Conservation (phyloP, 352 stramenopile species). For the Pythium rishiriense region DNA sequence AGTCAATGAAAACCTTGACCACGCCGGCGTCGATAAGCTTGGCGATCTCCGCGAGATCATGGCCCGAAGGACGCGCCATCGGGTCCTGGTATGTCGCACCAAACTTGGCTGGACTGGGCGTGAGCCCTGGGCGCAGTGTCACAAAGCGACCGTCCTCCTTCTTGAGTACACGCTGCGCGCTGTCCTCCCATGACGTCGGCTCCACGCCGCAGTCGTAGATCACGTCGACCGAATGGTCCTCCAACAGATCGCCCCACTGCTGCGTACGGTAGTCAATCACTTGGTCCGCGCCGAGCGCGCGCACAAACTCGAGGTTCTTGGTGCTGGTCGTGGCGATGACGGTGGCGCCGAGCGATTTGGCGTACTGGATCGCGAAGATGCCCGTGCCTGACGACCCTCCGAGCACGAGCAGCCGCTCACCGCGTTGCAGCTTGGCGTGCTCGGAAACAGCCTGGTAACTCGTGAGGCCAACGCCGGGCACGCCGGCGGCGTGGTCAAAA, state of each 20-base stretch:
- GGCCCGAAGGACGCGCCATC: slow-evolving; percentile 21
- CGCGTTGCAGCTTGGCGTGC: slow-evolving; percentile 35
- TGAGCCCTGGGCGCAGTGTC: slow-evolving; percentile 9
- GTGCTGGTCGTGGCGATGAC: slow-evolving; percentile 37
- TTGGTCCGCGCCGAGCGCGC: slow-evolving; percentile 38
- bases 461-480: slow-evolving; percentile 40
- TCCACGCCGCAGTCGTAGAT: slow-evolving; percentile 28
- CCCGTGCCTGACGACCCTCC: slow-evolving; percentile 40
- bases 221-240: slow-evolving; percentile 13
- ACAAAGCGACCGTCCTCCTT: slow-evolving; percentile 1
- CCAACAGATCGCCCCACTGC: slow-evolving; percentile 22
- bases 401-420: slow-evolving; percentile 43
- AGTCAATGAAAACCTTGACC: slow-evolving; percentile 26
- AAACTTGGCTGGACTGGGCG: slow-evolving; percentile 9
- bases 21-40: slow-evolving; percentile 30
- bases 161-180: slow-evolving; percentile 30
- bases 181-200: slow-evolving; percentile 34
- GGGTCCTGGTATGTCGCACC: slow-evolving; percentile 3
- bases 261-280: slow-evolving; percentile 44
- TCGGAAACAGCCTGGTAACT: slow-evolving; percentile 39
- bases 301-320: slow-evolving; percentile 37
- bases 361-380: slow-evolving; percentile 45
- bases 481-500: slow-evolving; percentile 41
- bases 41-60: slow-evolving; percentile 31
- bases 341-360: slow-evolving; percentile 25